Evolutionary conservation across 2,329 filamentous ascomycete species (phyloP).

Genomic region (Aspergillus unguis): DNA sequence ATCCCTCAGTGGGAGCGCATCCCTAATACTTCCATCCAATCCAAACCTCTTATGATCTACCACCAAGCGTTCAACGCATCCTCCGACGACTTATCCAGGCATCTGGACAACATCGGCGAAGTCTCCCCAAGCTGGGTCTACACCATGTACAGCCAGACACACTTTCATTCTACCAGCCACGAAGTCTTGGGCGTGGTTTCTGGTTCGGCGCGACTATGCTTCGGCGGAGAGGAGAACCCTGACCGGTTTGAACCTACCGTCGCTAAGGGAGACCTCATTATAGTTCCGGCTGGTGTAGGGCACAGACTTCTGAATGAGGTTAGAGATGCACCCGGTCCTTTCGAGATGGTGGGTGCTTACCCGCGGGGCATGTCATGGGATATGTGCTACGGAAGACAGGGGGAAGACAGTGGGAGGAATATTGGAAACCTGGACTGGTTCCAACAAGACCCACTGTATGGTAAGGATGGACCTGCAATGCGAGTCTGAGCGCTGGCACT

Average conservation of each 20-base stretch:
- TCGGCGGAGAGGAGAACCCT: slow-evolving; percentile 63
- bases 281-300: slow-evolving; percentile 64
- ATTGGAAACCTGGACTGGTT: slow-evolving; percentile 58
- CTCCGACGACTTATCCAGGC: slow-evolving; percentile 54
- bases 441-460: slow-evolving; percentile 58
- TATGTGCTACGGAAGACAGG: slow-evolving; percentile 65
- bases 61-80: slow-evolving; percentile 55
- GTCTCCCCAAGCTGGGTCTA: slow-evolving; percentile 65
- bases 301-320: slow-evolving; percentile 61
- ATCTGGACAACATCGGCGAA: slow-evolving; percentile 52
- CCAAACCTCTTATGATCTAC: slow-evolving; percentile 65
- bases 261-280: slow-evolving; percentile 59
- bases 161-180: slow-evolving; percentile 67
- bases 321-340: slow-evolving; percentile 40
- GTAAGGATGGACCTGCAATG: slow-evolving; percentile 52
- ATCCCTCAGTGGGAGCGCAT: slow-evolving; percentile 57
- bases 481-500: slow-evolving; percentile 28
- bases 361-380: slow-evolving; percentile 59
- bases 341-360: slow-evolving; percentile 67
- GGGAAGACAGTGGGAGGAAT: slow-evolving; percentile 50
- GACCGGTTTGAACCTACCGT: slow-evolving; percentile 55
- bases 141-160: slow-evolving; percentile 63
- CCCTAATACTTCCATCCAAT: slow-evolving; percentile 64
- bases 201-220: slow-evolving; percentile 61
- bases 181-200: slow-evolving; percentile 61